These are phyloP conservation scores for Emericellopsis cladophorae DNA, from an alignment of 2,329 filamentous ascomycete genomes.

Conservation along the genomic window DNA sequence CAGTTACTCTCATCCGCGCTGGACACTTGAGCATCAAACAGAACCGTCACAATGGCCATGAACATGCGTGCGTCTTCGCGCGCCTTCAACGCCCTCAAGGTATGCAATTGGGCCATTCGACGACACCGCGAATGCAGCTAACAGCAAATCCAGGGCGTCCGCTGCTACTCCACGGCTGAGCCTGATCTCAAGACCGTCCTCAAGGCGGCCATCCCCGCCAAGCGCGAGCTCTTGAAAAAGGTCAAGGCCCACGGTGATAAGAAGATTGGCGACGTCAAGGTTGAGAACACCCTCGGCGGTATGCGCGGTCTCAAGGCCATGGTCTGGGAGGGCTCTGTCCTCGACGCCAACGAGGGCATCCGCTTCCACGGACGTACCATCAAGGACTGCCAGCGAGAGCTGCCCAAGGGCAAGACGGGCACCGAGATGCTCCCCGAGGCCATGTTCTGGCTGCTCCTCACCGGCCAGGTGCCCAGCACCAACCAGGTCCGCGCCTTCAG, in stretches of 20 bases:
- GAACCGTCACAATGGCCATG: conserved; percentile 42
- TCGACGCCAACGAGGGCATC: conserved; percentile 94
- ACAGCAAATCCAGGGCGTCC: conserved; percentile 12
- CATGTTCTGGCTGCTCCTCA: conserved; percentile 99
- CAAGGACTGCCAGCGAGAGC: conserved; percentile 88
- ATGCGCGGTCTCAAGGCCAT: conserved; percentile 97
- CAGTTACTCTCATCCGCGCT: no score
- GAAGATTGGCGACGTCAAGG: conserved; percentile 81
- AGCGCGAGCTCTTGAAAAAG: conserved; percentile 85
- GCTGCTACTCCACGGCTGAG: conserved; percentile 66
- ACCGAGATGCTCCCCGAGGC: conserved; percentile 97
- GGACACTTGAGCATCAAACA: background rate
- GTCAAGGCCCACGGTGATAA: conserved; percentile 79
- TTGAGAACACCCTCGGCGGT: conserved; percentile 87
- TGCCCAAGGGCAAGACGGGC: conserved; percentile 83
- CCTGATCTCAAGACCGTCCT: conserved; percentile 83
- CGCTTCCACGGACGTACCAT: conserved; percentile 97
- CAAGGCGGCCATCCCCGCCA: conserved; percentile 73
- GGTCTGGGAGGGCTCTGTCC: conserved; percentile 96
- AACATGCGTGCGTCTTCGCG: conserved; percentile 48
- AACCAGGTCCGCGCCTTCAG: conserved; percentile 74
- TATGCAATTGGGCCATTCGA: conserved; percentile 20
- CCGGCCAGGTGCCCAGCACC: conserved; percentile 77
- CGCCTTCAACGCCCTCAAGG: conserved; percentile 52
- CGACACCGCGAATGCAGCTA: background rate